Evolutionary conservation across 768 basidiomycete species (phyloP).

Genomic region (Leucosporidium scottii): DNA sequence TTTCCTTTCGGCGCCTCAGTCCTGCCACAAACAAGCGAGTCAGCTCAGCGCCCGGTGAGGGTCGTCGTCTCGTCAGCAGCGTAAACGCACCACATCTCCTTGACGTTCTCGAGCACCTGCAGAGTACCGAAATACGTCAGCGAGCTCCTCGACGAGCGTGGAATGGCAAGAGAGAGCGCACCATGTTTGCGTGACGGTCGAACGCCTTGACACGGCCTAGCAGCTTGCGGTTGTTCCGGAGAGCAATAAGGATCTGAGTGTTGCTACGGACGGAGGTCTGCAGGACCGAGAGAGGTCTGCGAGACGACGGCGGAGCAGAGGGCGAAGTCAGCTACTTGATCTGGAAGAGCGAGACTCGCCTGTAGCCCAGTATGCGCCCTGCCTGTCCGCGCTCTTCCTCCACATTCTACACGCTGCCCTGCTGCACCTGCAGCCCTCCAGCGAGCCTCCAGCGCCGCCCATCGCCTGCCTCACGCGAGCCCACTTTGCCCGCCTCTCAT

Average conservation of each 20-base stretch:
- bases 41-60: not conserved
- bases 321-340: not conserved
- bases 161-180: conserved; percentile 42
- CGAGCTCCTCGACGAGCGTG: not conserved
- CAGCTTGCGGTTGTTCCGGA: conserved; percentile 97
- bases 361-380: too few relatives aligned
- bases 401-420: too few relatives aligned
- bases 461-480: not conserved
- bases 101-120: conserved; percentile 93
- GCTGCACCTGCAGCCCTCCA: too few relatives aligned
- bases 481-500: too few relatives aligned
- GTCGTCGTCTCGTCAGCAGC: too few relatives aligned
- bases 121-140: not conserved
- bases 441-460: too few relatives aligned
- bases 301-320: conserved; percentile 2
- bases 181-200: conserved; percentile 98
- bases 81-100: conserved; percentile 57
- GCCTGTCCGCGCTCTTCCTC: not conserved
- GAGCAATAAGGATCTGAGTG: conserved; percentile 91
- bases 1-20: conserved; percentile 96
- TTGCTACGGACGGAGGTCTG: conserved; percentile 97
- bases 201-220: conserved; percentile 67
- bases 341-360: too few relatives aligned
- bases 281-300: conserved; percentile 79
- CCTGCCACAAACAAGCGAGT: conserved; percentile 51